Percentiles rank a stretch among this genome's conserved stretches.
phyloP scores from a whole-genome alignment of 768 basidiomycete genomes.

The Daedalea quercina region DNA sequence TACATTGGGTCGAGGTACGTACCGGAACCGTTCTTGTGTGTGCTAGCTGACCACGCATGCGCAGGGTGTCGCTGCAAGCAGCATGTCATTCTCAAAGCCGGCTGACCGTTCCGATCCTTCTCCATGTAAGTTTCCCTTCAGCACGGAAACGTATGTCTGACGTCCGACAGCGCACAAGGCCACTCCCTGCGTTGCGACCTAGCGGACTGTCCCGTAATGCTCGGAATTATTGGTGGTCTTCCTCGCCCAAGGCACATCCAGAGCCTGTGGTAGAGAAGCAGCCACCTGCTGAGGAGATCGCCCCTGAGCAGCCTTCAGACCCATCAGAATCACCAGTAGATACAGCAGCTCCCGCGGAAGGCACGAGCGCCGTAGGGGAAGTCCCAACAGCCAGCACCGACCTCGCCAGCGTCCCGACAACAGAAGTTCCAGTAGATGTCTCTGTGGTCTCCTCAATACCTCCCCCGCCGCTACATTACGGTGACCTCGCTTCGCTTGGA shows the following conservation, averaged over 20 bases:
- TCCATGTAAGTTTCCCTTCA: neutral
- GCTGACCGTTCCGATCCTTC: neutral
- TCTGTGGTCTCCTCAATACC: constrained; percentile 4
- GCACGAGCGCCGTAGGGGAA: constrained; percentile 6
- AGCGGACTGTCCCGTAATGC: constrained; percentile 2
- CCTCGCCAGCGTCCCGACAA: neutral
- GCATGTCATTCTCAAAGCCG: neutral
- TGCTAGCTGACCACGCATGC: neutral
- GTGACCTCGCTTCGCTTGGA: constrained; percentile 66
- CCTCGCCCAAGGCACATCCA: constrained; percentile 6
- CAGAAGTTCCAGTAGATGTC: constrained; percentile 8
- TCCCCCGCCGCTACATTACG: constrained; percentile 50
- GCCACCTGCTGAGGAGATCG: neutral
- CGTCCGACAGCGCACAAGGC: constrained; percentile 3
- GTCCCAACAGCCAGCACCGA: constrained; percentile 5
- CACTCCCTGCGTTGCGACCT: neutral
- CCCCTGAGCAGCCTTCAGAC: neutral
- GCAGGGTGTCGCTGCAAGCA: neutral
- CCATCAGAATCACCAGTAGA: constrained; percentile 9
- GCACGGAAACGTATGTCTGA: neutral
- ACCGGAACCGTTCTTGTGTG: neutral
- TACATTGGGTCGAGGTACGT: neutral
- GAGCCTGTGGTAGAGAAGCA: neutral
- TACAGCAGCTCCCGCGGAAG: constrained; percentile 4
- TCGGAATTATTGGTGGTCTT: constrained; percentile 16